These are phyloP conservation scores for Xylaria sp. DNA, from an alignment of 2,329 filamentous ascomycete species.

Conservation along the genomic window DNA sequence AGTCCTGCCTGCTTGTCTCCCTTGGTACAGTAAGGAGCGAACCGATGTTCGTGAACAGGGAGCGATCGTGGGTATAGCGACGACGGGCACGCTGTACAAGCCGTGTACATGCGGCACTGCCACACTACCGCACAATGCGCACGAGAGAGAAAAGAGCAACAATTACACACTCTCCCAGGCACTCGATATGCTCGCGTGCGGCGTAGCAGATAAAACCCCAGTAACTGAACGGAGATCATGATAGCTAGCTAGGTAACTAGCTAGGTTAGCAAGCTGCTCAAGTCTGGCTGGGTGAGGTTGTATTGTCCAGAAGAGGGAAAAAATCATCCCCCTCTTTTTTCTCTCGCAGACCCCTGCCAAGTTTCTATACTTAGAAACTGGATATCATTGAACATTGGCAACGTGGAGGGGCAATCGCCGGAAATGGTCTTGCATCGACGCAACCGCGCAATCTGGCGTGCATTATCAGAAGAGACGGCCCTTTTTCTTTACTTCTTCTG, in stretches of 20 bases:
- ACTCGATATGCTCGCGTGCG: constrained; percentile 27
- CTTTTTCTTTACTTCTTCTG: neutral
- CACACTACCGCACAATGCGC: constrained; percentile 14
- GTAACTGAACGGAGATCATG: constrained; percentile 11
- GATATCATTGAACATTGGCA: constrained; percentile 19
- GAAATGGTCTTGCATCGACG: constrained; percentile 28
- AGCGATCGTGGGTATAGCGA: constrained; percentile 17
- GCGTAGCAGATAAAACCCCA: constrained; percentile 31
- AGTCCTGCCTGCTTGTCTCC: neutral
- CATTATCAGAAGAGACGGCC: constrained; percentile 25
- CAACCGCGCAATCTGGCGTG: constrained; percentile 30
- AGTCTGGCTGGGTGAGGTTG: constrained; percentile 12
- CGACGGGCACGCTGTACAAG: constrained; percentile 8
- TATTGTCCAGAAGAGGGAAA: constrained; percentile 21
- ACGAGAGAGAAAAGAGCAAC: constrained; percentile 6
- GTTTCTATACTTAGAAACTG: constrained; percentile 36
- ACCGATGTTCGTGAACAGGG: constrained; percentile 4
- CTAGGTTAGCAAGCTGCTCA: neutral
- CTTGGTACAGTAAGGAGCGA: constrained; percentile 4
- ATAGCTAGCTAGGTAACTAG: neutral
- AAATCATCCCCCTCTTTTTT: neutral
- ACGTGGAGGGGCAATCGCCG: constrained; percentile 23
- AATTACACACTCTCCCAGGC: constrained; percentile 7
- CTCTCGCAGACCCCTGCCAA: constrained; percentile 21
- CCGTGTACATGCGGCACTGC: constrained; percentile 20